Evolutionary conservation across 2,329 filamentous ascomycete genomes (phyloP).

Genomic region (Colletotrichum sidae): DNA sequence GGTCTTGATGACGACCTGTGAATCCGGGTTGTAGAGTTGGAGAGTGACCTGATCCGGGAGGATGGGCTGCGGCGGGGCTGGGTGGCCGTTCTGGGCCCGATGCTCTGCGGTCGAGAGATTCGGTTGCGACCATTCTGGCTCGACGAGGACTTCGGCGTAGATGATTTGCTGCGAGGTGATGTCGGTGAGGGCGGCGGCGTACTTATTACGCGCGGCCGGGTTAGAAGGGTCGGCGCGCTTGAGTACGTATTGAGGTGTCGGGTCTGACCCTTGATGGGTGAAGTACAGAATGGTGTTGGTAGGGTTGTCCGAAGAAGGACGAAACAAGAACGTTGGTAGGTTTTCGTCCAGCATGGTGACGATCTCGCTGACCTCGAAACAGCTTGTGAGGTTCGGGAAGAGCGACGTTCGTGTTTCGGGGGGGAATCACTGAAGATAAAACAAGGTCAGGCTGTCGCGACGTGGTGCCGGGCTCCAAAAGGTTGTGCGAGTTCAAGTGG

Average conservation of each 20-base stretch:
- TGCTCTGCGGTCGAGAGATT: slow-evolving; percentile 85
- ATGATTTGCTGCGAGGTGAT: slow-evolving; percentile 83
- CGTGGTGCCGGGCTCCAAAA: background rate
- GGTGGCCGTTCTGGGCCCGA: slow-evolving; percentile 73
- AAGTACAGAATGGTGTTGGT: slow-evolving; percentile 69
- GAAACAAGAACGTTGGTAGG: slow-evolving; percentile 78
- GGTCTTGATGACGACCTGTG: slow-evolving; percentile 77
- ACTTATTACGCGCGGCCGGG: slow-evolving; percentile 80
- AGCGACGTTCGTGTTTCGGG: background rate
- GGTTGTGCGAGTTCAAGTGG: slow-evolving; percentile 30
- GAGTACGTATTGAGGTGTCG: slow-evolving; percentile 82
- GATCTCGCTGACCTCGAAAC: slow-evolving; percentile 9
- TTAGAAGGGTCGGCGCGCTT: slow-evolving; percentile 79
- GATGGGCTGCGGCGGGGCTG: slow-evolving; percentile 72
- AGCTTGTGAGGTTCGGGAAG: background rate
- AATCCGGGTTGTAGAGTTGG: slow-evolving; percentile 94
- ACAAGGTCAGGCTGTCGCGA: slow-evolving; percentile 14
- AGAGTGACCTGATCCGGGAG: slow-evolving; percentile 84
- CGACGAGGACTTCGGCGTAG: slow-evolving; percentile 86
- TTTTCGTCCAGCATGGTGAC: slow-evolving; percentile 88
- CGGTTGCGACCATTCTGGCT: slow-evolving; percentile 88
- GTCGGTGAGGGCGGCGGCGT: slow-evolving; percentile 87
- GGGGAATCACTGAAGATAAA: slow-evolving; percentile 1
- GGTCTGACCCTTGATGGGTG: slow-evolving; percentile 82
- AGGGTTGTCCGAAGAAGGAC: slow-evolving; percentile 63